A percentile compares a stretch with the other conserved stretches of the same genome.
phyloP scores from a whole-genome alignment of 2,329 filamentous ascomycete genomes.

The Hymenoscyphus occultus region DNA sequence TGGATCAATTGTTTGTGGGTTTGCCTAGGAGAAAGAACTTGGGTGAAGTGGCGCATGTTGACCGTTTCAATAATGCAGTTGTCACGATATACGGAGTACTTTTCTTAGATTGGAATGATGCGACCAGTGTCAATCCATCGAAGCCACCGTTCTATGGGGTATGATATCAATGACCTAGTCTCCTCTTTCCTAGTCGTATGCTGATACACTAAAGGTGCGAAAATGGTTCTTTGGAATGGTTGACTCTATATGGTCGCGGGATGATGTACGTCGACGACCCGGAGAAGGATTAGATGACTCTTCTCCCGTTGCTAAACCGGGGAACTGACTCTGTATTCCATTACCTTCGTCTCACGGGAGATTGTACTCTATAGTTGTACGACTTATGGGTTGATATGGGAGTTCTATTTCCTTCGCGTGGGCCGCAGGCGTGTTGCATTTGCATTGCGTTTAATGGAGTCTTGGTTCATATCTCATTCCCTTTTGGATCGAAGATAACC shows the following conservation, averaged over 20 bases:
- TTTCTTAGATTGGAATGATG: conserved; percentile 57
- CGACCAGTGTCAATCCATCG: conserved; percentile 24
- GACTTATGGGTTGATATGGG: background rate
- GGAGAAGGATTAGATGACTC: conserved; percentile 18
- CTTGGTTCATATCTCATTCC: background rate
- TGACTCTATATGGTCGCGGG: conserved; percentile 35
- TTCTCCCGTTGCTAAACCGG: conserved; percentile 22
- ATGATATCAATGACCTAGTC: conserved; percentile 16
- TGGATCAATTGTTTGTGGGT: conserved; percentile 34
- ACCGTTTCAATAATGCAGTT: conserved; percentile 38
- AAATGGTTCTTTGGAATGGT: conserved; percentile 41
- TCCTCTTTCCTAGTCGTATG: background rate
- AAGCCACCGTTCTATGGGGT: conserved; percentile 51
- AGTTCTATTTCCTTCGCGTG: background rate
- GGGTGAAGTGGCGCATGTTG: conserved; percentile 15
- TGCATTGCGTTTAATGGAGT: background rate
- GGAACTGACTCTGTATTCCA: background rate
- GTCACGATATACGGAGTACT: conserved; percentile 55
- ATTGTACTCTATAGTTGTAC: background rate
- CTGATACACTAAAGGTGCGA: conserved; percentile 37
- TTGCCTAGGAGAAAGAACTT: conserved; percentile 2
- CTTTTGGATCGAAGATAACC: background rate
- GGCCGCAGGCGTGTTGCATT: background rate
- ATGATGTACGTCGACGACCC: conserved; percentile 25
- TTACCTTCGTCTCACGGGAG: background rate